These are phyloP conservation scores for Talaromyces sp. DNA, from an alignment of 2,329 filamentous ascomycete genomes.

Conservation along the genomic window DNA sequence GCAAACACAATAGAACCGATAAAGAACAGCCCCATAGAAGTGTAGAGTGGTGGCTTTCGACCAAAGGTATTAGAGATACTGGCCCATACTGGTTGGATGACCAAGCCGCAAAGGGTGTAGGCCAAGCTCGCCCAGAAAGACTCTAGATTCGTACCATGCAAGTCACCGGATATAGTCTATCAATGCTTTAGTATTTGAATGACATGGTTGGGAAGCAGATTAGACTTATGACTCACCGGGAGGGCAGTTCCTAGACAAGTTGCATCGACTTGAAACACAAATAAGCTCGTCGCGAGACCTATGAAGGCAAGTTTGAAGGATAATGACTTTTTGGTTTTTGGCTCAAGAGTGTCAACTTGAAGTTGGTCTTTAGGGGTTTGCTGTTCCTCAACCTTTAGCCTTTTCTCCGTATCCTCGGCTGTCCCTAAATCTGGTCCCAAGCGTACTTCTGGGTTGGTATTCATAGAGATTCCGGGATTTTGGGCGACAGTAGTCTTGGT, in stretches of 20 bases:
- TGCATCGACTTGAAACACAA: conserved; percentile 3
- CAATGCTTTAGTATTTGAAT: neutral
- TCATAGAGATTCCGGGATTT: neutral
- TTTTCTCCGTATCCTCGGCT: neutral
- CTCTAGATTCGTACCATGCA: conserved; percentile 55
- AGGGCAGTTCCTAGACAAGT: conserved; percentile 1
- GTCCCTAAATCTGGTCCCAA: neutral
- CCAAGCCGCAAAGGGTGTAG: conserved; percentile 63
- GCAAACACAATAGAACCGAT: conserved; percentile 55
- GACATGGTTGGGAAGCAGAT: neutral
- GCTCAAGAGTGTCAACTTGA: neutral
- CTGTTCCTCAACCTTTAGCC: neutral
- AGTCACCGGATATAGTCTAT: conserved; percentile 49
- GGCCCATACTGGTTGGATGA: conserved; percentile 51
- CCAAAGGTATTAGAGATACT: conserved; percentile 54
- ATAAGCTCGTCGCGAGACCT: neutral
- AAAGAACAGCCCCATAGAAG: conserved; percentile 47
- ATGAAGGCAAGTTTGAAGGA: conserved; percentile 7
- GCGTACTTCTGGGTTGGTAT: neutral
- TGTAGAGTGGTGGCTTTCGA: conserved; percentile 42
- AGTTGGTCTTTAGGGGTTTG: neutral
- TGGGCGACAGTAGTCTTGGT: neutral
- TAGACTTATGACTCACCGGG: neutral
- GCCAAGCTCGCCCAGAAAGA: conserved; percentile 70
- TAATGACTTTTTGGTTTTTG: neutral